Evolutionary conservation across 2,329 filamentous ascomycete species (phyloP), one percentile per base, ranked within the genome.

Genomic region (Colletotrichum graminicola): DNA sequence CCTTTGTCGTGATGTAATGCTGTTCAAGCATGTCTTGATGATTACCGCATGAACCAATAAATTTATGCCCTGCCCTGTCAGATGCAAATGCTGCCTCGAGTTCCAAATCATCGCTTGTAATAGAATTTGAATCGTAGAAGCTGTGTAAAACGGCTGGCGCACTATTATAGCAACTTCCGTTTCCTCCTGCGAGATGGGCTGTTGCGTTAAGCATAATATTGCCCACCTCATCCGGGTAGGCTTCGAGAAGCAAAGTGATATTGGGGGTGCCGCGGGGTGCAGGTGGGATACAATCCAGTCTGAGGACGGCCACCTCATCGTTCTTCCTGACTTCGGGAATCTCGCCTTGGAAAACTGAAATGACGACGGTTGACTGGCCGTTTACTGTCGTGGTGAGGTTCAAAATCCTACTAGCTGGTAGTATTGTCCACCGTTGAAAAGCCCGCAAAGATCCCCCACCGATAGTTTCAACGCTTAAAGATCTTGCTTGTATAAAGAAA

Each of bases 341-440:
- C 36, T 63, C 61, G 34, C 61, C 61, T 16, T 63, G 61, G 26
- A 52, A 63, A 18, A 63, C 47, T 12, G 61, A 32, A 23, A 63
- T 10, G 23, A 63, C 11, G 32, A 52, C 23, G 23, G 16, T n/a
- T 16, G 34, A n/a, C 36, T 63, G 47, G n/a, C 36, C 45, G 47
- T 63, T 34, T 5, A 18, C 26, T 3, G 61, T 43, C 5, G 61
- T 63, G 10, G 61, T 63, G 23, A 63, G 14, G 11, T 43, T 29
- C 23, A 62, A 21, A 12, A 34, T 23, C 14, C 41, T 29, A 34
- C 34, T 32, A 2, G 23, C 34, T 2, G 61, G 61, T 6, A 63
- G 36, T 23, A 43, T 14, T 6, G 61, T 52, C 23, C 36, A 63
- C 6, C 59, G 43, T 1, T 43, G 47, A 3, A 54, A 63, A 3